Base-by-base conservation (phyloP, 2,329 filamentous ascomycete species). In the Aspergillus fischeri region DNA sequence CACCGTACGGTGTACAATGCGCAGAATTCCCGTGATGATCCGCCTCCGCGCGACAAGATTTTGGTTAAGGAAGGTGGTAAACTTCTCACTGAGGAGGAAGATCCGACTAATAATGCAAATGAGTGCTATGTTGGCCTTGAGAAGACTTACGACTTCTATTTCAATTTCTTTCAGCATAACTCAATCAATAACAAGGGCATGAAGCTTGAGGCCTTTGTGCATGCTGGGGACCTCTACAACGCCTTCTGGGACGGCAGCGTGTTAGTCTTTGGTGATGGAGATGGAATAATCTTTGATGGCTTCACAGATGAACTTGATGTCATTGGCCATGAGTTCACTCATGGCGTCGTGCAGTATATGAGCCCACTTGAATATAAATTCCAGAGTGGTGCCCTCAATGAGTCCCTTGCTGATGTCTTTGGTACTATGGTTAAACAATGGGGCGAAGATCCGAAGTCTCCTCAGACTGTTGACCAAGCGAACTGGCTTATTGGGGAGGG, bases 341-440 rank as follows among this genome's bases (percentile, higher is more conserved):
- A 82, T 84, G 82, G 80, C 28, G 74, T 85, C 21, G 81, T 78
- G 0, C 77, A 83, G 61, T 72, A 81, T 64, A 80, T 78, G 9
- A 38, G 35, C 17, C 35, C 17, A 11, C 35, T 85, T 8, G 70
- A 78, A 52, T 85, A 85, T 64, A 62, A 68, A n/a, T 77, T 74
- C 41, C 79, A 85, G 65, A 70, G 78, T 14, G 83, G 83, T 20
- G 82, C 82, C 14, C 72, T 85, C 42, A 85, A 85, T 58, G 83
- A 85, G 67, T 80, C 82, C 60, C 63, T 84, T 32, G 80, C 82
- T 0, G 83, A 85, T 61, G 79, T 80, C 1, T 84, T 84, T 62
- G 83, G 81, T 57, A 78, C 81, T 68, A 83, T 85, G 79, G 71
- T 81, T 57, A 83, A 84, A 73, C 82, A 85, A 68, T 77, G 76